A percentile compares a stretch with the other conserved stretches of the same genome.
Evolutionary conservation across 805 yeast genomes (phyloP).

Genomic region (Sugiyamaella floridensis): DNA sequence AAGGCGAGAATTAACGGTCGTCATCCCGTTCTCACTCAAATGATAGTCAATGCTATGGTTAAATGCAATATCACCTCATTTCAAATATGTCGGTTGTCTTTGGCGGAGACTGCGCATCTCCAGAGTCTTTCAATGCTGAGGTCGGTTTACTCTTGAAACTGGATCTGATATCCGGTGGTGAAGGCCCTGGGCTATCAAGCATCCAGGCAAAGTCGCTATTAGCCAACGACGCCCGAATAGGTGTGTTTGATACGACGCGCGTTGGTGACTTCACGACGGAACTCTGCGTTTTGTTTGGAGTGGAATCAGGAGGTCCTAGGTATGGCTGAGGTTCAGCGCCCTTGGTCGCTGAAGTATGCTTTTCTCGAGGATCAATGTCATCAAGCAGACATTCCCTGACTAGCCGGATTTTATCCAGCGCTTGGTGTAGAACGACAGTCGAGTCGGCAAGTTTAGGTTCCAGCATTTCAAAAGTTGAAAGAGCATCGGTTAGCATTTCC

Average conservation of each 20-base stretch:
- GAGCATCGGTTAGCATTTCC: slow-evolving; percentile 8
- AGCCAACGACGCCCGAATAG: slow-evolving; percentile 19
- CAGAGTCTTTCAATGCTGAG: neutral
- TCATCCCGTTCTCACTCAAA: too few species aligned
- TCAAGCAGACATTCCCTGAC: slow-evolving; percentile 12
- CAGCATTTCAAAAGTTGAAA: slow-evolving; percentile 5
- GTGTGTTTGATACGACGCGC: slow-evolving; percentile 3
- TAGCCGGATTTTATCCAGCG: slow-evolving; percentile 9
- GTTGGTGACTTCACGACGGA: neutral
- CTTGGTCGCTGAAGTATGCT: neutral
- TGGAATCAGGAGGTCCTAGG: too few species aligned
- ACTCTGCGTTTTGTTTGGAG: neutral
- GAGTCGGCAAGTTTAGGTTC: neutral
- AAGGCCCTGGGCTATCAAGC: slow-evolving; percentile 16
- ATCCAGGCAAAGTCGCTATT: slow-evolving; percentile 26
- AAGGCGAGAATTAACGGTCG: too few species aligned
- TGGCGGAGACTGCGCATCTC: neutral
- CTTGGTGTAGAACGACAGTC: slow-evolving; percentile 1
- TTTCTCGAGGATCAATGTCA: neutral
- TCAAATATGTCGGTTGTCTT: slow-evolving; percentile 4
- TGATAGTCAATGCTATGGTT: too few species aligned
- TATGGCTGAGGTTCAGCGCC: neutral
- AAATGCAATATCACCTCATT: neutral
- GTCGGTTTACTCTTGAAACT: neutral
- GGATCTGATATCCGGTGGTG: slow-evolving; percentile 1